A percentile compares a stretch with the other conserved stretches of the same genome.
Evolutionary conservation across 257 asterid species (phyloP).

Genomic region (Buddleja alternifolia): DNA sequence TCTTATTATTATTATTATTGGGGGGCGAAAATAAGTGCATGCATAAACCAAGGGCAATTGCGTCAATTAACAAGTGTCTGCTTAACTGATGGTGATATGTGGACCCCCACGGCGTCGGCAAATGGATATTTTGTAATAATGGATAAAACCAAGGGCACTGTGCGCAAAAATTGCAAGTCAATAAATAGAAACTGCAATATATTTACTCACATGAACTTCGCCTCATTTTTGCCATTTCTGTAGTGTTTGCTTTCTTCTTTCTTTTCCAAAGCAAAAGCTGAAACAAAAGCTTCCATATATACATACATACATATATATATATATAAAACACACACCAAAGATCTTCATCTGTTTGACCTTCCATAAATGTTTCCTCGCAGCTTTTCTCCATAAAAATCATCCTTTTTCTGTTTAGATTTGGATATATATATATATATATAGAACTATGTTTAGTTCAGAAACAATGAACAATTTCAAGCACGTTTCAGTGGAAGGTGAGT

Average conservation of each 20-base stretch:
- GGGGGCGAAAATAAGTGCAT: not conserved
- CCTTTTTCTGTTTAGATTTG: not conserved
- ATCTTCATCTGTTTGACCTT: slow-evolving; percentile 10
- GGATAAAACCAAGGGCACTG: slow-evolving; percentile 30
- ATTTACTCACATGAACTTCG: not conserved
- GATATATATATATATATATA: no score
- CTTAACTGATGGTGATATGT: not conserved
- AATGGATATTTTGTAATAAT: slow-evolving; percentile 29
- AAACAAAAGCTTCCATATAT: slow-evolving; percentile 11
- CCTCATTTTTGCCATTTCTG: slow-evolving; percentile 29
- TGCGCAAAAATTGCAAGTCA: slow-evolving; percentile 18
- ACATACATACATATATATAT: no score
- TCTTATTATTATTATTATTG: no score
- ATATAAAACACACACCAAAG: no score
- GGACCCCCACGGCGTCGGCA: slow-evolving; percentile 38
- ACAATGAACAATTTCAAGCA: slow-evolving; percentile 36
- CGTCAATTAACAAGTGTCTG: slow-evolving; percentile 3
- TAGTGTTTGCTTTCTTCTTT: slow-evolving; percentile 11
- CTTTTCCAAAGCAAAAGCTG: slow-evolving; percentile 19
- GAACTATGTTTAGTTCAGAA: no score
- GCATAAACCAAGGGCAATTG: slow-evolving; percentile 11
- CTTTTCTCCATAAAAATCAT: not conserved
- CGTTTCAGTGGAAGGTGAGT: slow-evolving; percentile 34
- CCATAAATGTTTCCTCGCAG: slow-evolving; percentile 20
- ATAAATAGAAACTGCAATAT: slow-evolving; percentile 42